Conservation (phyloP, 2,329 filamentous ascomycete species). For the Nigrospora sphaerica region DNA sequence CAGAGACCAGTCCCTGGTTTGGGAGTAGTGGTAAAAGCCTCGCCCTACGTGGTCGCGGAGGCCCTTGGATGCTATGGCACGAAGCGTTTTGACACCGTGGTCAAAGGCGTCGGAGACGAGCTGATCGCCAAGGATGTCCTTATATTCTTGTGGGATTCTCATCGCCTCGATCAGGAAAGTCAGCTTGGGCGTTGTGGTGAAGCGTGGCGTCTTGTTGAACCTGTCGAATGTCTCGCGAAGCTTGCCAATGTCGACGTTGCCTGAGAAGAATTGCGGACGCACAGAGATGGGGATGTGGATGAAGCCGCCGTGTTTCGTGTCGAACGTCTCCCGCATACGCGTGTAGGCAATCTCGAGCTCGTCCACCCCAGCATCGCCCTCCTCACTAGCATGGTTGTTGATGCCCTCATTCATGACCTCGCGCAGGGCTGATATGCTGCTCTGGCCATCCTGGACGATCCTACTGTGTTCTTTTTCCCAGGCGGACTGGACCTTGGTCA, state of each 20-base stretch:
- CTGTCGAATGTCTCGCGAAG: slow-evolving; percentile 83
- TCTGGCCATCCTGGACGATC: slow-evolving; percentile 75
- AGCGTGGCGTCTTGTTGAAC: slow-evolving; percentile 77
- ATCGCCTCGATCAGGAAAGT: slow-evolving; percentile 72
- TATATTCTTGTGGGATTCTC: slow-evolving; percentile 63
- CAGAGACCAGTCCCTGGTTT: slow-evolving; percentile 86
- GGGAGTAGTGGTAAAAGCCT: slow-evolving; percentile 68
- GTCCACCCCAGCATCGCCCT: slow-evolving; percentile 64
- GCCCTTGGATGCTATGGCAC: slow-evolving; percentile 57
- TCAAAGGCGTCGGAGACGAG: slow-evolving; percentile 67
- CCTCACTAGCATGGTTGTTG: slow-evolving; percentile 33
- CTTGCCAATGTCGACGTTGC: slow-evolving; percentile 71
- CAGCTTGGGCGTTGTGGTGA: slow-evolving; percentile 80
- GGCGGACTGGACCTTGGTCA: slow-evolving; percentile 66
- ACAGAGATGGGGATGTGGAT: slow-evolving; percentile 29
- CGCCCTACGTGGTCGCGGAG: slow-evolving; percentile 49
- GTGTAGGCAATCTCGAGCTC: slow-evolving; percentile 84
- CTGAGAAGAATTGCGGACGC: slow-evolving; percentile 1
- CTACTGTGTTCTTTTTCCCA: slow-evolving; percentile 83
- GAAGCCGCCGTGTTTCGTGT: slow-evolving; percentile 74
- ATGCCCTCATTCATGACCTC: slow-evolving; percentile 88
- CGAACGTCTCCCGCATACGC: slow-evolving; percentile 75
- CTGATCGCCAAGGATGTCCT: slow-evolving; percentile 78
- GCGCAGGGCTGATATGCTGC: slow-evolving; percentile 72
- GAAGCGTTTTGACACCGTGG: slow-evolving; percentile 77